phyloP scores from a whole-genome alignment of 2,329 filamentous ascomycete genomes.

The Pseudocercospora fuligena region DNA sequence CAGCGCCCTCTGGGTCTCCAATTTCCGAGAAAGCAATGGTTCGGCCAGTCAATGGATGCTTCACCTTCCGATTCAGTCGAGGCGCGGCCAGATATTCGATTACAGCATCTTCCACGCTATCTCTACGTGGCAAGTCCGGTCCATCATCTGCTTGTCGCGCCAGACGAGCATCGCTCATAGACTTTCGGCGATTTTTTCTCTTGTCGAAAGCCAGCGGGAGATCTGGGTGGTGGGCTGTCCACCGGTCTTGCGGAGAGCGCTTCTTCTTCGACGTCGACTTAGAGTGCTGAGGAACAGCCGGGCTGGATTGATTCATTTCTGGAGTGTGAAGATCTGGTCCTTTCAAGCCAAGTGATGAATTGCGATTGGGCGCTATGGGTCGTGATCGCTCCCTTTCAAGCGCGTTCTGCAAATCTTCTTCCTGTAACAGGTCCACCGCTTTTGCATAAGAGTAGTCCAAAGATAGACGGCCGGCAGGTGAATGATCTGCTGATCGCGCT shows the following conservation, averaged over 20 bases:
- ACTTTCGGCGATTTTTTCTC: slow-evolving; percentile 38
- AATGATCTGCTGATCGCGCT: slow-evolving; percentile 28
- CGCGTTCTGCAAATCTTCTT: slow-evolving; percentile 21
- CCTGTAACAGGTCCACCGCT: slow-evolving; percentile 35
- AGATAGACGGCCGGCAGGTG: slow-evolving; percentile 31
- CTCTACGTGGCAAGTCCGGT: slow-evolving; percentile 60
- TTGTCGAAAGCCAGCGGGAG: slow-evolving; percentile 33
- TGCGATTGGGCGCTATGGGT: slow-evolving; percentile 23
- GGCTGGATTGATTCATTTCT: slow-evolving; percentile 7
- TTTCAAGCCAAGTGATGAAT: slow-evolving; percentile 17
- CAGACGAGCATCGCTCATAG: slow-evolving; percentile 43
- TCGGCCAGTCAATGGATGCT: slow-evolving; percentile 82
- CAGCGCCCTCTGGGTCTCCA: slow-evolving; percentile 86
- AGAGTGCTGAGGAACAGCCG: neutral
- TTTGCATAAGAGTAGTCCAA: slow-evolving; percentile 40
- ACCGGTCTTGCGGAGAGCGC: slow-evolving; percentile 26
- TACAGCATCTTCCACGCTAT: slow-evolving; percentile 88
- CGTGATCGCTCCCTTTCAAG: slow-evolving; percentile 14
- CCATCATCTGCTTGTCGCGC: slow-evolving; percentile 46
- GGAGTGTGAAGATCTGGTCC: slow-evolving; percentile 21
- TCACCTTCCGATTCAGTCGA: slow-evolving; percentile 84
- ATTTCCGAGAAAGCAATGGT: slow-evolving; percentile 96
- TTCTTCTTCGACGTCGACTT: slow-evolving; percentile 25
- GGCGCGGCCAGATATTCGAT: slow-evolving; percentile 82
- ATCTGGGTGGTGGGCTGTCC: slow-evolving; percentile 36